phyloP scores from a whole-genome alignment of 306 rosid genomes.

The Cucurbita argyrosperma region DNA sequence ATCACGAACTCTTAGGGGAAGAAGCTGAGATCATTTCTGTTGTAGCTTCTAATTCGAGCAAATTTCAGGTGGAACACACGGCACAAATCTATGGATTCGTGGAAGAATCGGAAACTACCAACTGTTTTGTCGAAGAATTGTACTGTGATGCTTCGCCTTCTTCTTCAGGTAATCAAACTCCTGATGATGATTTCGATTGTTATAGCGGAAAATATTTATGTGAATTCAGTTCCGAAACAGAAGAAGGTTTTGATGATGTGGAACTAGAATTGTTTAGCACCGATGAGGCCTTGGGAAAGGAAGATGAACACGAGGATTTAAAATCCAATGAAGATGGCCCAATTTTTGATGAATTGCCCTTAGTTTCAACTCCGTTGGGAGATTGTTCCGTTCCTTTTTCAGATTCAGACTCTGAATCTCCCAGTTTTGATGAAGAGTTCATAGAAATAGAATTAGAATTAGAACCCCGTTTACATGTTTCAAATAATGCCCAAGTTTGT shows the following conservation, averaged over 20 bases:
- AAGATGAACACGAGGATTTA: background rate
- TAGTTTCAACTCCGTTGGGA: background rate
- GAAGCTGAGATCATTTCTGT: too few species aligned
- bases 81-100: background rate
- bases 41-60: background rate
- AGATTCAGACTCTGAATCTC: background rate
- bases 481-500: background rate
- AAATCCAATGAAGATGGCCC: background rate
- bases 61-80: background rate
- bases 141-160: background rate
- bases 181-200: background rate
- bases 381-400: background rate
- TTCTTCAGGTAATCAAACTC: background rate
- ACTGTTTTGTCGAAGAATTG: background rate
- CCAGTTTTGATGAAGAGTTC: background rate
- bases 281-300: background rate
- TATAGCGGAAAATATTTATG: background rate
- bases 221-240: too few species aligned
- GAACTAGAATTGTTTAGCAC: background rate
- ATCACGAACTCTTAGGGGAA: too few species aligned
- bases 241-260: background rate
- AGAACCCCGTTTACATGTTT: background rate
- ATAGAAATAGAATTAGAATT: background rate
- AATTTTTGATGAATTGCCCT: background rate
- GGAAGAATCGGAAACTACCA: background rate